phyloP scores from a whole-genome alignment of 192 early-diverging fungal species.

The Backusella luteola region DNA sequence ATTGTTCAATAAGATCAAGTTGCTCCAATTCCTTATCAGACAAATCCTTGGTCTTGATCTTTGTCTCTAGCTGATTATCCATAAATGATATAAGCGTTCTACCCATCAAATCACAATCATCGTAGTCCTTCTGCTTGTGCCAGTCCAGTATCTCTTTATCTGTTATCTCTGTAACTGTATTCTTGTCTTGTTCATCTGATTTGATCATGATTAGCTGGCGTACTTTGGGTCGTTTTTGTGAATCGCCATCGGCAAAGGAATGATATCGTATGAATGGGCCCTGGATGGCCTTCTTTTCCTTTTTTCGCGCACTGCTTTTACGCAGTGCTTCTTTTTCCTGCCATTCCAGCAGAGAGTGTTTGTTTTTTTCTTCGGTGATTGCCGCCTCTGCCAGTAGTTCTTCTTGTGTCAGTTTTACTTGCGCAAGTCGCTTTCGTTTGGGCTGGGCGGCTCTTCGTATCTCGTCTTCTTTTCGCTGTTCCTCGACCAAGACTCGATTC shows the following conservation, averaged over 20 bases:
- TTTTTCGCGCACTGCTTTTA: constrained; percentile 36
- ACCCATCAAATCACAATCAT: constrained; percentile 42
- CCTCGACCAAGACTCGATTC: constrained; percentile 48
- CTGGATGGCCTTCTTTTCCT: constrained; percentile 34
- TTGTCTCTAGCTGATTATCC: not conserved
- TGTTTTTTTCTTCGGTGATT: constrained; percentile 51
- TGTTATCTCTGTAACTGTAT: not conserved
- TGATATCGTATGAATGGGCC: constrained; percentile 47
- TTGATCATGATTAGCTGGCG: constrained; percentile 25
- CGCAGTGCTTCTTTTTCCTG: constrained; percentile 50
- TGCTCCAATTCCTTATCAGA: constrained; percentile 27
- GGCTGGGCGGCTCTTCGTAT: constrained; percentile 33
- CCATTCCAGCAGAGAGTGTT: constrained; percentile 47
- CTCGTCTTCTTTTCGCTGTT: constrained; percentile 33
- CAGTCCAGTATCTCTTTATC: constrained; percentile 8
- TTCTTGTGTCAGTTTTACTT: constrained; percentile 48
- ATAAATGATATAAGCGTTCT: constrained; percentile 48
- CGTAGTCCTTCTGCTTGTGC: constrained; percentile 17
- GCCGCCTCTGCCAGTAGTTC: constrained; percentile 52
- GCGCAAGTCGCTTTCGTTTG: constrained; percentile 41
- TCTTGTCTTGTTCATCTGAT: not conserved
- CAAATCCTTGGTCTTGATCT: not conserved
- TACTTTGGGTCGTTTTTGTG: constrained; percentile 34
- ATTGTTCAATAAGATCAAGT: constrained; percentile 23
- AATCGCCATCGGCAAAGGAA: constrained; percentile 45